A percentile compares a stretch with the other conserved stretches of the same genome.
Conservation (phyloP, 129 eudicot species). For the Flaveria linearis region DNA sequence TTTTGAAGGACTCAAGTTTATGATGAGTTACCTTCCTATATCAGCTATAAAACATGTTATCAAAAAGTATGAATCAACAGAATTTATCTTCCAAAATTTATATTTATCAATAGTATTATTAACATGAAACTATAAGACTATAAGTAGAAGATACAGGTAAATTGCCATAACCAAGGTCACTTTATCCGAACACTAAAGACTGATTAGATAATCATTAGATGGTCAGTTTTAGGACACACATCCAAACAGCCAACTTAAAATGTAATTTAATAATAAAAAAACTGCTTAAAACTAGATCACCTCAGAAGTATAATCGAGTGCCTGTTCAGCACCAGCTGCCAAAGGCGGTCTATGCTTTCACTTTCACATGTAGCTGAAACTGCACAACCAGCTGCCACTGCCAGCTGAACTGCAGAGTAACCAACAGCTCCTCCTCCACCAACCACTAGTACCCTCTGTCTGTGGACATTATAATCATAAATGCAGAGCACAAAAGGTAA, state of each 20-base stretch:
- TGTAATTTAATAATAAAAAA: background rate
- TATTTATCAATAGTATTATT: too few species aligned
- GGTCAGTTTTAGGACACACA: background rate
- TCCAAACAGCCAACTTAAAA: slow-evolving; percentile 11
- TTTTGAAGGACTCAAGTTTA: too few species aligned
- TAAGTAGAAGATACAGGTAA: slow-evolving; percentile 4
- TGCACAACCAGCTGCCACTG: slow-evolving; percentile 82
- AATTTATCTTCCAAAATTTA: background rate
- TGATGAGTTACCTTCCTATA: too few species aligned
- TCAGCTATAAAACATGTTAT: too few species aligned
- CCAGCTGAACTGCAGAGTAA: slow-evolving; percentile 83
- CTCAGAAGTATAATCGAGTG: slow-evolving; percentile 79
- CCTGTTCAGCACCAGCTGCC: slow-evolving; percentile 95
- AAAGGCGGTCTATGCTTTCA: slow-evolving; percentile 78
- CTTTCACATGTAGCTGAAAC: slow-evolving; percentile 83
- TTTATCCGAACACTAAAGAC: background rate
- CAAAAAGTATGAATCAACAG: too few species aligned
- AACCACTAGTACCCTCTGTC: slow-evolving; percentile 84
- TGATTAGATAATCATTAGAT: background rate
- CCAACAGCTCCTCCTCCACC: slow-evolving; percentile 99
- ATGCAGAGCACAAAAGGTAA: background rate
- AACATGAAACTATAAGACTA: too few species aligned
- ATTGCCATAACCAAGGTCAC: slow-evolving; percentile 7
- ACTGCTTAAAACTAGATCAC: slow-evolving; percentile 38
- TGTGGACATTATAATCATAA: slow-evolving; percentile 29